Evolutionary conservation across 2,329 filamentous ascomycete genomes (phyloP).

Genomic region (Fusarium fracticaudum): DNA sequence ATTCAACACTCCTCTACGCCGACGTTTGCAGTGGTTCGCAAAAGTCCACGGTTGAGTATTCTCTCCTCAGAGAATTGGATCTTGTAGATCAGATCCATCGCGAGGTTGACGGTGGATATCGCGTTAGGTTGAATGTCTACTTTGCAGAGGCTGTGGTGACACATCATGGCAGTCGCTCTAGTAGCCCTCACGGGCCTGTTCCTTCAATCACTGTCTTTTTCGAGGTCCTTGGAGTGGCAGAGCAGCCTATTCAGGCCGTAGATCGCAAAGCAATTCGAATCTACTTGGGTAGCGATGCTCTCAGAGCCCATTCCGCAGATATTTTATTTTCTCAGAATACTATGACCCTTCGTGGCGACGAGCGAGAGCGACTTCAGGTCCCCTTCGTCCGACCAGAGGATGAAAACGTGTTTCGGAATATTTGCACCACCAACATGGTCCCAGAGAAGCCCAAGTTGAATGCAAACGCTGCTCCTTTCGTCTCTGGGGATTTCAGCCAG

Average conservation of each 20-base stretch:
- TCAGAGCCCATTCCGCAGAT: slow-evolving; percentile 88
- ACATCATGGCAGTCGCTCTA: slow-evolving; percentile 76
- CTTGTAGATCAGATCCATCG: slow-evolving; percentile 73
- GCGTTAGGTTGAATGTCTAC: slow-evolving; percentile 83
- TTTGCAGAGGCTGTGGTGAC: slow-evolving; percentile 89
- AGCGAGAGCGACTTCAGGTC: slow-evolving; percentile 86
- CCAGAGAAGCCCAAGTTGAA: slow-evolving; percentile 69
- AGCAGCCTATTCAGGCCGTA: slow-evolving; percentile 49
- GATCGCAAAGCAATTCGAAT: slow-evolving; percentile 77
- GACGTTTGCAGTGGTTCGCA: slow-evolving; percentile 93
- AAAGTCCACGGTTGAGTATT: slow-evolving; percentile 81
- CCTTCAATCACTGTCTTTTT: slow-evolving; percentile 85
- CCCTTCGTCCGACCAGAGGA: slow-evolving; percentile 94
- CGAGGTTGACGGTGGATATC: slow-evolving; percentile 71
- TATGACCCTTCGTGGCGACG: slow-evolving; percentile 86
- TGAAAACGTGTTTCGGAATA: slow-evolving; percentile 79
- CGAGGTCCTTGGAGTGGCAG: slow-evolving; percentile 70
- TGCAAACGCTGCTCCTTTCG: slow-evolving; percentile 57
- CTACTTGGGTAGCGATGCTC: slow-evolving; percentile 87
- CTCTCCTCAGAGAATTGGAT: slow-evolving; percentile 78
- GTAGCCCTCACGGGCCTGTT: slow-evolving; percentile 74
- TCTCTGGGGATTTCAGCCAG: slow-evolving; percentile 48
- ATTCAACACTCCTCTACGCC: slow-evolving; percentile 88
- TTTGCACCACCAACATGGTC: slow-evolving; percentile 70
- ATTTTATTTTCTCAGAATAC: slow-evolving; percentile 92